A percentile compares a stretch with the other conserved stretches of the same genome.
phyloP scores from a whole-genome alignment of 1,284 basidiomycete species.

The Trichosporon coremiiforme region DNA sequence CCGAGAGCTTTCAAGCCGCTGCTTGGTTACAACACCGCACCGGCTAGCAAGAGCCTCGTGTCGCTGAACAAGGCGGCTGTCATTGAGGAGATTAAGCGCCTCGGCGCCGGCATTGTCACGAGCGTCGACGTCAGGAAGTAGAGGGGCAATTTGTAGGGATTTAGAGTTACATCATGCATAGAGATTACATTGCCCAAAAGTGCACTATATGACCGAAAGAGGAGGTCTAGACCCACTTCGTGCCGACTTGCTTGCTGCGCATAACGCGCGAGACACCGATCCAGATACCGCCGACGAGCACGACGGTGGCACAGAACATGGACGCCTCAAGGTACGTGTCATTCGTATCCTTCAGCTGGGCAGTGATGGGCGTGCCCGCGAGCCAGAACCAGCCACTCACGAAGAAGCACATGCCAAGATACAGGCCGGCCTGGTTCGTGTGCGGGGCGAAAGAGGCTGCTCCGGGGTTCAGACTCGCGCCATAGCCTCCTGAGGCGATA shows the following conservation, averaged over 20 bases:
- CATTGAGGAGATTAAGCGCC: constrained; percentile 73
- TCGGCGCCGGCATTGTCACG: constrained; percentile 72
- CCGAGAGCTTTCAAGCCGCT: constrained; percentile 74
- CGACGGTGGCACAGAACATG: constrained; percentile 40
- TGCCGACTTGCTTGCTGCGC: constrained; percentile 26
- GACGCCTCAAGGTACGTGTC: constrained; percentile 38
- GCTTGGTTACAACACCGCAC: constrained; percentile 69
- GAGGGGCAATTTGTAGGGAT: background rate
- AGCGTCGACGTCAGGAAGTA: constrained; percentile 51
- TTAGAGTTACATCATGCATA: constrained; percentile 15
- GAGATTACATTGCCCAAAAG: background rate
- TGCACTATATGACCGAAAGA: background rate
- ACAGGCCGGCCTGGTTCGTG: constrained; percentile 40
- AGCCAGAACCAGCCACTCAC: constrained; percentile 44
- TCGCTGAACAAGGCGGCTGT: constrained; percentile 70
- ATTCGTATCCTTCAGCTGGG: constrained; percentile 37
- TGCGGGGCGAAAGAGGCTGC: constrained; percentile 42
- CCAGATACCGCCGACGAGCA: constrained; percentile 23
- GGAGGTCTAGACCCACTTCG: constrained; percentile 23
- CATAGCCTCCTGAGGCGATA: constrained; percentile 39
- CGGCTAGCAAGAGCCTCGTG: constrained; percentile 63
- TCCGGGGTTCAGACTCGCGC: constrained; percentile 40
- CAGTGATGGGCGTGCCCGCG: constrained; percentile 41
- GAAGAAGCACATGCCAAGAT: constrained; percentile 49
- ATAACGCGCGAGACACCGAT: constrained; percentile 17